Evolutionary conservation across 108 stramenopile species (phyloP).

Genomic region (Nannochloropsis salina): DNA sequence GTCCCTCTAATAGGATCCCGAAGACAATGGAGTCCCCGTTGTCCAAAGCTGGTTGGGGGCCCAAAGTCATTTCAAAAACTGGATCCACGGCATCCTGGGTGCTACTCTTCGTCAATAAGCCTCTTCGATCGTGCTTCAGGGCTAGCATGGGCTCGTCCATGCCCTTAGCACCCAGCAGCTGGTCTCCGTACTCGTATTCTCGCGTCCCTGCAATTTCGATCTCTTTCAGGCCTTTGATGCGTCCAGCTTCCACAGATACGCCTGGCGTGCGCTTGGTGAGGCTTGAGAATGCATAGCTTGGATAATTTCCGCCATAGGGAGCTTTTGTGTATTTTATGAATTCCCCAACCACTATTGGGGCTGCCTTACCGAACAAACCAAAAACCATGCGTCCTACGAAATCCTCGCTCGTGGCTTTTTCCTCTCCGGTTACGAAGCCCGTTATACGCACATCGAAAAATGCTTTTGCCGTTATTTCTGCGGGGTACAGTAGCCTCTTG

Average conservation of each 20-base stretch:
- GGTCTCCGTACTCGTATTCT: constrained; percentile 8
- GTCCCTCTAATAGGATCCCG: background rate
- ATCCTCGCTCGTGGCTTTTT: background rate
- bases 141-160: background rate
- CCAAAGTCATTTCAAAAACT: background rate
- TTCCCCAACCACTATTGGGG: background rate
- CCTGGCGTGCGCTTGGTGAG: background rate
- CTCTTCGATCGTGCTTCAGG: background rate
- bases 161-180: background rate
- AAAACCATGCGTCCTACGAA: constrained; percentile 19
- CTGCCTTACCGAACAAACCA: background rate
- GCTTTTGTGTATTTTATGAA: background rate
- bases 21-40: background rate
- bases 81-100: background rate
- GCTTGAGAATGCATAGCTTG: background rate
- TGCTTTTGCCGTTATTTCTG: constrained; percentile 1
- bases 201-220: constrained; percentile 6
- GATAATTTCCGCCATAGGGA: background rate
- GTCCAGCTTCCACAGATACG: background rate
- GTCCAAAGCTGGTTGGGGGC: background rate
- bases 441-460: background rate
- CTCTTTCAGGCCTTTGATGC: constrained; percentile 12
- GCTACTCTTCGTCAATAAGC: background rate
- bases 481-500: background rate
- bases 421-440: constrained; percentile 1